Percentiles rank a stretch among this genome's conserved stretches.
Conservation (phyloP, 345 rosid genomes). For the Gossypium ekmanianum region DNA sequence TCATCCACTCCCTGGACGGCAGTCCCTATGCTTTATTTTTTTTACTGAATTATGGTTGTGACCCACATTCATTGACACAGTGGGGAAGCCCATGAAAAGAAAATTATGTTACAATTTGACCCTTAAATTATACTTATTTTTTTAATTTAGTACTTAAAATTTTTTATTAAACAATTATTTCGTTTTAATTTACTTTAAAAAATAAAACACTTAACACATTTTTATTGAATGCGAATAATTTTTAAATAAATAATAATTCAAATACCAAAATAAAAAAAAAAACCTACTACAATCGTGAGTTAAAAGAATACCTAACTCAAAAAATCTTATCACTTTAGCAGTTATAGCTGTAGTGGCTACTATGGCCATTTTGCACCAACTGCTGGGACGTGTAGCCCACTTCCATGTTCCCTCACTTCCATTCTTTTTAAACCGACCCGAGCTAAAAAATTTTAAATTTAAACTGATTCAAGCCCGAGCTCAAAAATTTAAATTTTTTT, state of each 20-base stretch:
- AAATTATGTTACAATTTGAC: too few species aligned
- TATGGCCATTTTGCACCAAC: background rate
- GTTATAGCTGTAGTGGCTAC: conserved; percentile 37
- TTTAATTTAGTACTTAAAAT: too few species aligned
- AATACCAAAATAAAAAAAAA: too few species aligned
- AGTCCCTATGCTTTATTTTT: conserved; percentile 2
- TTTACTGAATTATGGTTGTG: background rate
- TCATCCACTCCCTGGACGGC: conserved; percentile 18
- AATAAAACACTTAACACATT: too few species aligned
- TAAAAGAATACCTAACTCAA: conserved; percentile 30
- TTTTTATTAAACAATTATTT: too few species aligned
- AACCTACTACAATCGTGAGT: too few species aligned
- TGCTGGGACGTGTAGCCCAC: conserved; percentile 41
- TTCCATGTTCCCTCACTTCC: background rate
- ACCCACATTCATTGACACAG: conserved; percentile 18
- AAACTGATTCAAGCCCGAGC: accelerated
- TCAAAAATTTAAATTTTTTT: too few species aligned
- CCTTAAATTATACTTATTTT: too few species aligned
- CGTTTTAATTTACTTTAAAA: too few species aligned
- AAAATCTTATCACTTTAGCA: conserved; percentile 37
- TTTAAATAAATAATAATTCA: too few species aligned
- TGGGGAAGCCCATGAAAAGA: conserved; percentile 16
- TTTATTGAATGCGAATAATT: too few species aligned
- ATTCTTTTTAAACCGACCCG: background rate
- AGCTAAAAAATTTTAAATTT: background rate